Percentiles rank a stretch among this genome's conserved stretches.
Evolutionary conservation across 1,139 yeast species (phyloP).

Genomic region (Pichia sp.): DNA sequence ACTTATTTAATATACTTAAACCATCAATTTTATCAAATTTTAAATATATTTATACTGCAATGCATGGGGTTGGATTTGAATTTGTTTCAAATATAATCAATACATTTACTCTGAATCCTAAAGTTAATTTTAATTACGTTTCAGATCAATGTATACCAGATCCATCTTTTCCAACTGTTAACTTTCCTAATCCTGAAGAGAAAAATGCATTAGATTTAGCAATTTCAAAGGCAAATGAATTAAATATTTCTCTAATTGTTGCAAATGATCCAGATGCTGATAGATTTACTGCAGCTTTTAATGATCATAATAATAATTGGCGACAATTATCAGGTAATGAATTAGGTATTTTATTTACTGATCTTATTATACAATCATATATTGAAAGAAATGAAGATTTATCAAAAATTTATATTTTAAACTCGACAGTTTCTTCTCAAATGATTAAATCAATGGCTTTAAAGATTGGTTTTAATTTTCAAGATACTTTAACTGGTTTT

Average conservation of each 20-base stretch:
- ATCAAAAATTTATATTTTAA: conserved; percentile 53
- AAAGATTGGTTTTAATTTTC: conserved; percentile 52
- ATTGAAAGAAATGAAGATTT: conserved; percentile 22
- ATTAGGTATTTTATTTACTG: conserved; percentile 79
- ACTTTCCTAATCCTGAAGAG: conserved; percentile 94
- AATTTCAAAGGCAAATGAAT: conserved; percentile 47
- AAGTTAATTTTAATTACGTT: conserved; percentile 33
- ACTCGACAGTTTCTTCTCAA: conserved; percentile 90
- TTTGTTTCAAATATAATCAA: conserved; percentile 32
- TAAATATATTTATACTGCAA: conserved; percentile 77
- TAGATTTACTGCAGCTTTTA: conserved; percentile 73
- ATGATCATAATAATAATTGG: conserved; percentile 46
- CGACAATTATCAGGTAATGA: conserved; percentile 86
- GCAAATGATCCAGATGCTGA: conserved; percentile 98
- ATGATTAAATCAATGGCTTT: conserved; percentile 67
- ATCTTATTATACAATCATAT: conserved; percentile 37
- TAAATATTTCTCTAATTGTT: conserved; percentile 48
- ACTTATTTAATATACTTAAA: conserved; percentile 32
- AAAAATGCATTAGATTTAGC: conserved; percentile 81
- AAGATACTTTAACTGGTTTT: conserved; percentile 89
- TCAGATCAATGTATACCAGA: conserved; percentile 66
- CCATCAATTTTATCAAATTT: conserved; percentile 21
- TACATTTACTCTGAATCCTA: neutral
- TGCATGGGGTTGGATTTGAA: conserved; percentile 87
- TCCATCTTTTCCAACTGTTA: conserved; percentile 78